Evolutionary conservation across 768 basidiomycete species (phyloP), one percentile per base, ranked within the genome.

Genomic region (Rossbeevera mucosa): DNA sequence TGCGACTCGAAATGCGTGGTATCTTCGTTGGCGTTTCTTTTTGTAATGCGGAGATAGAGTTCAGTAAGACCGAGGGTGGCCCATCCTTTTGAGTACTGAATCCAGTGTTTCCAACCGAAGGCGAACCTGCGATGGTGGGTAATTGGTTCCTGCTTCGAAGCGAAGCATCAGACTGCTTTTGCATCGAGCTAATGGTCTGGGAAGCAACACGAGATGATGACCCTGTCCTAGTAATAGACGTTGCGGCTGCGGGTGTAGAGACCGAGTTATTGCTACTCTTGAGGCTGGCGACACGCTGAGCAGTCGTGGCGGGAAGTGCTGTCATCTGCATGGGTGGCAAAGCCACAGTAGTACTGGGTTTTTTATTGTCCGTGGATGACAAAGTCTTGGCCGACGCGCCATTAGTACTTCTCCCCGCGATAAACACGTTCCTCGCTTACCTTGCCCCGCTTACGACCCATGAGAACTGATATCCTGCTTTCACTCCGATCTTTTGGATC

Each of bases 21-120:
- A 94, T 94, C 74, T 92, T 94, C 18, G 91, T 94, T 3, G 91
- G 91, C 0, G 92, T 92, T 64, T 91, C 91, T 70, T 92, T 92
- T 5, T 80, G 66, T 51, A 84, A 69, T 9, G 74, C 71, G 25
- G 77, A 73, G 3, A 74, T 61, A 14, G 80, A 73, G 58, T 84
- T 86, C 51, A 74, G 63, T 36, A 79, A 65, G 11, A 79, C 74
- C n/a, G 76, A 75, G 9, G 80, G 80, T 8, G 76, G 78, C 14
- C 71, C 76, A 28, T 86, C 85, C 63, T 81, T 83, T 28, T 72
- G 61, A 25, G 68, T 74, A 56, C 77, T 77, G 43, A 75, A 76
- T 40, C 76, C 79, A 13, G 74, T 76, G 26, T 81, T 81, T 44
- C 84, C 87, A 44, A 92, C 88, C 12, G 93, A 94, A 4, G 94